phyloP scores from a whole-genome alignment of 2,329 filamentous ascomycete species.

The Cucurbitaria berberidis region DNA sequence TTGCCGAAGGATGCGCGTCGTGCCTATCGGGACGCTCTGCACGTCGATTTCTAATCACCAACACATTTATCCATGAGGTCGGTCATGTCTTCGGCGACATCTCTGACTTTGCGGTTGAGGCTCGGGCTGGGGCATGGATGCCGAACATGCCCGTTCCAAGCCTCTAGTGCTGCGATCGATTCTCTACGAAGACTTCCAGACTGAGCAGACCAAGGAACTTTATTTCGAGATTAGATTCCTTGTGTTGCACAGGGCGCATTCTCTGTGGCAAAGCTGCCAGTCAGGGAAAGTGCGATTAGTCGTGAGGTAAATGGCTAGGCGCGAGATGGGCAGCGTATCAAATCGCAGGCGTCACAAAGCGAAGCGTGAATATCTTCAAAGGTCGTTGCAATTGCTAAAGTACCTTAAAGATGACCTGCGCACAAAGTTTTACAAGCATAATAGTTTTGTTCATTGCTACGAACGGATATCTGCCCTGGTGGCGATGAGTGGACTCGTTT shows the following conservation, averaged over 20 bases:
- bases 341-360: too few species aligned
- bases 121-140: slow-evolving; percentile 9
- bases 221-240: neutral
- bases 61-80: neutral
- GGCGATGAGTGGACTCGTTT: too few species aligned
- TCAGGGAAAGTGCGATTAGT: too few species aligned
- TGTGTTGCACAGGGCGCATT: neutral
- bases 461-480: too few species aligned
- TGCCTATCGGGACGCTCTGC: neutral
- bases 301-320: too few species aligned
- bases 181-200: slow-evolving; percentile 15
- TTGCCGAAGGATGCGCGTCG: neutral
- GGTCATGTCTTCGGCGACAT: neutral
- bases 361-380: too few species aligned
- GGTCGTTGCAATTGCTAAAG: too few species aligned
- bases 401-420: too few species aligned
- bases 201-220: neutral
- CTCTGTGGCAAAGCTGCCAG: too few species aligned
- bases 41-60: slow-evolving; percentile 11
- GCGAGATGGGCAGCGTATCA: too few species aligned
- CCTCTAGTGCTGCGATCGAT: slow-evolving; percentile 37
- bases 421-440: too few species aligned
- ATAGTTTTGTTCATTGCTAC: too few species aligned
- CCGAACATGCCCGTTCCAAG: slow-evolving; percentile 30
- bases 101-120: neutral